phyloP scores from a whole-genome alignment of 1,284 basidiomycete genomes.

The Ganoderma meredithae region DNA sequence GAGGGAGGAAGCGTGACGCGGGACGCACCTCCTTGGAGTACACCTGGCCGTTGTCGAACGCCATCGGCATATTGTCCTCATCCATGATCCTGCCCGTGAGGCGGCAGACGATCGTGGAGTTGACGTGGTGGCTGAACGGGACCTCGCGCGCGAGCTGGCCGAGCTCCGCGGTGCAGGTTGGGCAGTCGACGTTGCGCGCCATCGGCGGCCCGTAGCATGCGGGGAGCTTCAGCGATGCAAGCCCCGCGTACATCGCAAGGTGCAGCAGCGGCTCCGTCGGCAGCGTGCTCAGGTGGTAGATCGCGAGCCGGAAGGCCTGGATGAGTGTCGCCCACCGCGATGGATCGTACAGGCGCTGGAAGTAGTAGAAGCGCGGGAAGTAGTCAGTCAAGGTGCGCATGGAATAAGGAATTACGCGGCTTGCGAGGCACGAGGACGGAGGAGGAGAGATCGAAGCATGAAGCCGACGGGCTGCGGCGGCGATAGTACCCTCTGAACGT shows the following conservation, averaged over 20 bases:
- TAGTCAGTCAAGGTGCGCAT: neutral
- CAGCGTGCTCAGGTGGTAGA: slow-evolving; percentile 86
- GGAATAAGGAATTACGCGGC: neutral
- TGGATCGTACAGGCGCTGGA: slow-evolving; percentile 82
- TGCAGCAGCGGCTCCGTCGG: slow-evolving; percentile 88
- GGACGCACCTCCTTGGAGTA: slow-evolving; percentile 86
- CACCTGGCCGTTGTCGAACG: slow-evolving; percentile 92
- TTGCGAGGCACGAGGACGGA: too few species aligned
- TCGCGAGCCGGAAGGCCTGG: slow-evolving; percentile 82
- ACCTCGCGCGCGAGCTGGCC: slow-evolving; percentile 85
- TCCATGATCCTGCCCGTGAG: slow-evolving; percentile 95
- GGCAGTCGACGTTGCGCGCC: slow-evolving; percentile 88
- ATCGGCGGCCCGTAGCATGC: slow-evolving; percentile 66
- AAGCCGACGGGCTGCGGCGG: neutral
- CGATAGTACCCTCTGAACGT: neutral
- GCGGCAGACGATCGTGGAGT: slow-evolving; percentile 93
- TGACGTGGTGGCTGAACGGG: slow-evolving; percentile 93
- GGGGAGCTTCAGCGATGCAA: slow-evolving; percentile 87
- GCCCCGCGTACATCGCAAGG: slow-evolving; percentile 87
- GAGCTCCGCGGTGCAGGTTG: slow-evolving; percentile 85
- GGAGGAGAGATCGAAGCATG: neutral
- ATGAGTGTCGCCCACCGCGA: slow-evolving; percentile 80
- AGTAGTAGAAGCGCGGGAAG: neutral
- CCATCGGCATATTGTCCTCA: slow-evolving; percentile 90
- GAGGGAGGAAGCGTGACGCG: neutral